Conservation (phyloP, 2,329 filamentous ascomycete genomes). For the Fusarium pilosicola region DNA sequence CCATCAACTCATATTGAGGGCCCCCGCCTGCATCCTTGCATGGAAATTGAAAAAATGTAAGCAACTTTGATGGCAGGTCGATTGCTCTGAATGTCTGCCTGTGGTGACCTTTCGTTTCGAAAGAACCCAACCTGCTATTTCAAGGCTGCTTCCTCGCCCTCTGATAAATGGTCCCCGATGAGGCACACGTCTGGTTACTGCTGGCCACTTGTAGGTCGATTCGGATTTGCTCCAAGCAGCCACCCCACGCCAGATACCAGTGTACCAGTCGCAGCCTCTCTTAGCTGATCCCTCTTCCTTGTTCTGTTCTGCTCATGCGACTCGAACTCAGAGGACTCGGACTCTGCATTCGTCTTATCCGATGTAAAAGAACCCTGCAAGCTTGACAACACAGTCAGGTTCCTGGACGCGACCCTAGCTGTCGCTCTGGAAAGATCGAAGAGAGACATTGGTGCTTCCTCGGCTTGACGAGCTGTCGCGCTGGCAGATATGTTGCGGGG, state of each 20-base stretch:
- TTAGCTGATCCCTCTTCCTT: slow-evolving; percentile 77
- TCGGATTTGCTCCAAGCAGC: slow-evolving; percentile 67
- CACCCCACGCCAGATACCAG: slow-evolving; percentile 74
- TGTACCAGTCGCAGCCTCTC: slow-evolving; percentile 73
- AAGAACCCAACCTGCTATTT: neutral
- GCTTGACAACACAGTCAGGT: slow-evolving; percentile 65
- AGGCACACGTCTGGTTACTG: neutral
- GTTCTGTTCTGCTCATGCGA: slow-evolving; percentile 52
- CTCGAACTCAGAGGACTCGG: slow-evolving; percentile 40
- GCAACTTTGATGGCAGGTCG: neutral
- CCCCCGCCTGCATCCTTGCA: neutral
- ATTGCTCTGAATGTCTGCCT: neutral
- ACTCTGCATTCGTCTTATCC: slow-evolving; percentile 22
- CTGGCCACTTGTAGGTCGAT: slow-evolving; percentile 29
- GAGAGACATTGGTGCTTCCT: slow-evolving; percentile 71
- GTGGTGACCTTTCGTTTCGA: neutral
- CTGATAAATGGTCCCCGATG: neutral
- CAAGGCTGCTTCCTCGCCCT: neutral
- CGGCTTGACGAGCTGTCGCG: slow-evolving; percentile 50
- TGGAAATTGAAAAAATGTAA: neutral
- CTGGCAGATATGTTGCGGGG: slow-evolving; percentile 50
- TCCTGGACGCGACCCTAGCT: slow-evolving; percentile 67
- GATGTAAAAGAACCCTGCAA: slow-evolving; percentile 51
- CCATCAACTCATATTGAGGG: neutral
- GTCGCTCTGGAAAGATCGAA: slow-evolving; percentile 72